Evolutionary conservation across 2,329 filamentous ascomycete species (phyloP).

Genomic region (Aureobasidium musti): DNA sequence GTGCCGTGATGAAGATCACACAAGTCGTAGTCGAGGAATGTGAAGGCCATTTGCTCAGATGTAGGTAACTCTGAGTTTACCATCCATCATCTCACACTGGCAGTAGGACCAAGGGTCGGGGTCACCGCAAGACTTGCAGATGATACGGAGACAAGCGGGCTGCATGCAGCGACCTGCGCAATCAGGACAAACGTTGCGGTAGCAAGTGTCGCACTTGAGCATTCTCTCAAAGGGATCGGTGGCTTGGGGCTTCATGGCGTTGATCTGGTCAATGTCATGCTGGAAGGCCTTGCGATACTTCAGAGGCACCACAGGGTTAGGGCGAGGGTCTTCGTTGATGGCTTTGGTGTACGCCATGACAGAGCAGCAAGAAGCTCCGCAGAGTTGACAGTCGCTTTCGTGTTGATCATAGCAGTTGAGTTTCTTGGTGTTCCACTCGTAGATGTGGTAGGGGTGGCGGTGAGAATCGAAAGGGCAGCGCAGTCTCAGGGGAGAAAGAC

Average conservation of each 20-base stretch:
- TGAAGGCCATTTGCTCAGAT: not conserved
- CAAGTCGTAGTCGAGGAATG: not conserved
- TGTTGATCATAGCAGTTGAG: slow-evolving; percentile 31
- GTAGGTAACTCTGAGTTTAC: slow-evolving; percentile 4
- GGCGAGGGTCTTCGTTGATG: slow-evolving; percentile 27
- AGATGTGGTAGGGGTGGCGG: slow-evolving; percentile 32
- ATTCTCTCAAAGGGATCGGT: slow-evolving; percentile 33
- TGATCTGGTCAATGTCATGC: slow-evolving; percentile 18
- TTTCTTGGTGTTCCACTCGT: slow-evolving; percentile 32
- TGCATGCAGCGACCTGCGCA: slow-evolving; percentile 30
- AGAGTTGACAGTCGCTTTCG: slow-evolving; percentile 30
- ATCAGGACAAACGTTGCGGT: slow-evolving; percentile 32
- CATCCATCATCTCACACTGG: not conserved
- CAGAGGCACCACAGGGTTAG: slow-evolving; percentile 15
- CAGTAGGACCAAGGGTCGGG: slow-evolving; percentile 14
- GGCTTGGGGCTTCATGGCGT: slow-evolving; percentile 22
- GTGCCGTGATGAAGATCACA: not conserved
- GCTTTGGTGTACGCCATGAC: slow-evolving; percentile 17
- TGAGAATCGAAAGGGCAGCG: slow-evolving; percentile 19
- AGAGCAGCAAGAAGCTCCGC: slow-evolving; percentile 32
- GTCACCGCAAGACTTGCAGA: slow-evolving; percentile 24
- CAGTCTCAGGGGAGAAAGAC: slow-evolving; percentile 27
- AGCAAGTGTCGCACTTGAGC: slow-evolving; percentile 33
- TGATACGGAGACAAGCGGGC: slow-evolving; percentile 4
- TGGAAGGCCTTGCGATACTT: slow-evolving; percentile 21